Evolutionary conservation across 768 basidiomycete genomes (phyloP).

Genomic region (Boletus sp.): DNA sequence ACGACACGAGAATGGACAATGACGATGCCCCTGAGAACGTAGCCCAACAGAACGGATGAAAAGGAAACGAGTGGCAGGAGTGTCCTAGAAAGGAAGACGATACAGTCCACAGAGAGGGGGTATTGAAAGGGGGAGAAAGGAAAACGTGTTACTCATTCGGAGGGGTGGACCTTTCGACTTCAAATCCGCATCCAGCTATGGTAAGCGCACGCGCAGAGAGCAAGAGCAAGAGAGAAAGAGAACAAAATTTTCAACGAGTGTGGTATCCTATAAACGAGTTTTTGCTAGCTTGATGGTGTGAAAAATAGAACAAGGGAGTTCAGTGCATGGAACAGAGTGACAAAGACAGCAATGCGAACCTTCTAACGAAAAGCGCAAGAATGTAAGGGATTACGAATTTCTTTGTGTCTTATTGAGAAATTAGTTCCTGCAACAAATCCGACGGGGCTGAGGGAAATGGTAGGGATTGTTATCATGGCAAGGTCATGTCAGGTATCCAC

Average conservation of each 20-base stretch:
- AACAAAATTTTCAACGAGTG: conserved; percentile 10
- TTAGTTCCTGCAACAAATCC: conserved; percentile 21
- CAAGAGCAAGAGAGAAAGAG: too few relatives aligned
- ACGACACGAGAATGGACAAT: background rate
- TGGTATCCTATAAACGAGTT: conserved; percentile 15
- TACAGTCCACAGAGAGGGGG: background rate
- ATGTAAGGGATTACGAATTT: conserved; percentile 17
- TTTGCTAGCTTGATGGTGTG: background rate
- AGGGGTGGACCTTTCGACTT: background rate
- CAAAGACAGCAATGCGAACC: background rate
- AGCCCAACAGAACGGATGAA: background rate
- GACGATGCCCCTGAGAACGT: background rate
- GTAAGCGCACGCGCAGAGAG: background rate
- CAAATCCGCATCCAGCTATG: background rate
- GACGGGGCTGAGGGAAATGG: conserved; percentile 11
- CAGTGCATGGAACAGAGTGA: background rate
- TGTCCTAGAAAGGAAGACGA: background rate
- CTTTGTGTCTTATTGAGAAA: conserved; percentile 17
- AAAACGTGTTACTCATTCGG: background rate
- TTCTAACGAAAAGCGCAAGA: background rate
- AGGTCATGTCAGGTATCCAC: conserved; percentile 8
- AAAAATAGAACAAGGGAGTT: background rate
- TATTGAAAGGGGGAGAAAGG: background rate
- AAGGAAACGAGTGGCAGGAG: background rate
- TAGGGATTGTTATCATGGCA: conserved; percentile 11